phyloP scores from a whole-genome alignment of 306 rosid species.

The Pachyrhizus erosus region DNA sequence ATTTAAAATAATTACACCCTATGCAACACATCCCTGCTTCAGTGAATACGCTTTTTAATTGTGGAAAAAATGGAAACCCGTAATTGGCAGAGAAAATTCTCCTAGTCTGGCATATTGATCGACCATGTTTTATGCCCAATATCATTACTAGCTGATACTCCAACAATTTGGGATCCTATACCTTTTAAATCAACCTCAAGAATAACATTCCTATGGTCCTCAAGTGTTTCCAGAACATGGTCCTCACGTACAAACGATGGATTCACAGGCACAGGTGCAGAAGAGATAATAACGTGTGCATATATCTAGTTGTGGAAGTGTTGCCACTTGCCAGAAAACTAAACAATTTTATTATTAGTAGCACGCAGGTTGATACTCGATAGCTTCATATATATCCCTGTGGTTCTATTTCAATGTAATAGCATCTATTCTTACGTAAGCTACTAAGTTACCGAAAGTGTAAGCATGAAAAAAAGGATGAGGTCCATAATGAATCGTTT shows the following conservation, averaged over 20 bases:
- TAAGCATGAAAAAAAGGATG: background rate
- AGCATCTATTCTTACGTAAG: slow-evolving; percentile 41
- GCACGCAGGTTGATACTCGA: slow-evolving; percentile 31
- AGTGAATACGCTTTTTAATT: background rate
- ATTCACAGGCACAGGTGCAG: background rate
- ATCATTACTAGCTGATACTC: background rate
- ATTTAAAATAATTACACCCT: no score
- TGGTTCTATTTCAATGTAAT: background rate
- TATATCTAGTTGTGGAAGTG: background rate
- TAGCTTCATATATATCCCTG: slow-evolving; percentile 9
- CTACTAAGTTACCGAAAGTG: slow-evolving; percentile 17
- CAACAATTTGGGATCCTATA: slow-evolving; percentile 25
- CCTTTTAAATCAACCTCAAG: slow-evolving; percentile 33
- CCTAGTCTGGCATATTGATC: background rate
- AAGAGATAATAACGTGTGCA: background rate
- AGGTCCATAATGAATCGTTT: slow-evolving; percentile 13
- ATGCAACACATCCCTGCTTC: background rate
- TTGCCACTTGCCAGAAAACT: slow-evolving; percentile 33
- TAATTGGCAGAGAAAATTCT: slow-evolving; percentile 25
- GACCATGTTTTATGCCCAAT: background rate
- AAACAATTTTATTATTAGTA: background rate
- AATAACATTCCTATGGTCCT: slow-evolving; percentile 39
- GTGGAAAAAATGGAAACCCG: slow-evolving; percentile 1
- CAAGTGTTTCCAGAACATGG: background rate
- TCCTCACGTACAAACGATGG: slow-evolving; percentile 15